Conservation (phyloP, 1,284 basidiomycete species). For the Puccinia horiana region DNA sequence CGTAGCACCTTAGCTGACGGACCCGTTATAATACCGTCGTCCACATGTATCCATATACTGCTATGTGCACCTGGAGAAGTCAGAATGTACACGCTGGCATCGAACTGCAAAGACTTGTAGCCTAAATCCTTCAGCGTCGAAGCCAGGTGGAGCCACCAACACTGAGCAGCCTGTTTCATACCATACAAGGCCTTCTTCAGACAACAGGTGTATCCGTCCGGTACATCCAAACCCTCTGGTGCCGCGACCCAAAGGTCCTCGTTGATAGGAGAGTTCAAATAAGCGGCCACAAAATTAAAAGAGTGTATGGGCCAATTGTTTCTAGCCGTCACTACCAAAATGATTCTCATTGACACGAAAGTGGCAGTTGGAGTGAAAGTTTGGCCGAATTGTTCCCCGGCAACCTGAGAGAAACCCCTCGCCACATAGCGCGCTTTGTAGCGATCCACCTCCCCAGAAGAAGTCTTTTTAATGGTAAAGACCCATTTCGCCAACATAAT, state of each 20-base stretch:
- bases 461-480: neutral
- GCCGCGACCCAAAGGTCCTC: neutral
- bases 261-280: constrained; percentile 4
- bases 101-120: neutral
- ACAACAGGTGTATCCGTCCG: neutral
- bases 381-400: neutral
- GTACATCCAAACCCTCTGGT: neutral
- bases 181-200: neutral
- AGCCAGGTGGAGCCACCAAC: constrained; percentile 2
- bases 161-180: neutral
- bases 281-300: constrained; percentile 12
- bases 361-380: neutral
- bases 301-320: neutral
- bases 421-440: constrained; percentile 14
- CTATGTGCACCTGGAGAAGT: neutral
- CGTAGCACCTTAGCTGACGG: neutral
- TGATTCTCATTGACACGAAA: neutral
- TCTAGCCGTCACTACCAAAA: neutral
- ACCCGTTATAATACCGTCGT: neutral
- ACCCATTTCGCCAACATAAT: neutral
- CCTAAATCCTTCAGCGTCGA: neutral
- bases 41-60: neutral
- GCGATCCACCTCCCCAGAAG: neutral
- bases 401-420: neutral
- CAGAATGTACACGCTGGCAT: neutral